phyloP scores from a whole-genome alignment of 257 asterid genomes.

The Solanum sparsipilum region DNA sequence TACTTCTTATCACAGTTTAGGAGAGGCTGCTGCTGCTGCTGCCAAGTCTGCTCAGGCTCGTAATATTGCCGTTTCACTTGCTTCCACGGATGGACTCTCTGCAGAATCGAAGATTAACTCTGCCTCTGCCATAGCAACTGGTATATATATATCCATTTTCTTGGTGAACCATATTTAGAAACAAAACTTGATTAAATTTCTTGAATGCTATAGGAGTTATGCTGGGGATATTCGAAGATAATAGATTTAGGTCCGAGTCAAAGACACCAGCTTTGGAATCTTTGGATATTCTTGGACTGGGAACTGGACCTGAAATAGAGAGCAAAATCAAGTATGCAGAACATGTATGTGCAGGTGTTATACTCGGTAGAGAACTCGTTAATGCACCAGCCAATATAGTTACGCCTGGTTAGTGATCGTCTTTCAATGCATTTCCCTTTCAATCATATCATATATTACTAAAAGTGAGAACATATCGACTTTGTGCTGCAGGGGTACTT shows the following conservation, averaged over 20 bases:
- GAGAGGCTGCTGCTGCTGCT: conserved; percentile 82
- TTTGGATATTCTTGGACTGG: conserved; percentile 84
- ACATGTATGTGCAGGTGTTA: conserved; percentile 66
- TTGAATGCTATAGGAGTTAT: conserved; percentile 42
- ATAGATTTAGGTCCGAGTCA: conserved; percentile 75
- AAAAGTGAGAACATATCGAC: neutral
- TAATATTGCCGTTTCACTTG: conserved; percentile 70
- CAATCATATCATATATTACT: no score
- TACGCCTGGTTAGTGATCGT: conserved; percentile 68
- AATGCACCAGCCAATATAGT: conserved; percentile 94
- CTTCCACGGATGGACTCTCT: conserved; percentile 56
- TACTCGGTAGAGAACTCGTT: conserved; percentile 78
- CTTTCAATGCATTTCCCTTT: neutral
- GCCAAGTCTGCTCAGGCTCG: conserved; percentile 71
- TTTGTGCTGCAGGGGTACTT: conserved; percentile 44
- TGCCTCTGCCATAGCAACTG: conserved; percentile 82
- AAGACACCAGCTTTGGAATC: conserved; percentile 53
- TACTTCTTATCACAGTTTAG: conserved; percentile 60
- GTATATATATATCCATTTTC: conserved; percentile 25
- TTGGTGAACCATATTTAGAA: neutral
- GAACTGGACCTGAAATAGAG: conserved; percentile 81
- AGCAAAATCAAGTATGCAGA: conserved; percentile 70
- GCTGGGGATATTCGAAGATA: conserved; percentile 75
- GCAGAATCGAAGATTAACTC: conserved; percentile 43
- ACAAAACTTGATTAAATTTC: conserved; percentile 1